Evolutionary conservation across 2,329 filamentous ascomycete species (phyloP), one percentile per base, ranked within the genome.

Genomic region (Aspergillus fischeri): DNA sequence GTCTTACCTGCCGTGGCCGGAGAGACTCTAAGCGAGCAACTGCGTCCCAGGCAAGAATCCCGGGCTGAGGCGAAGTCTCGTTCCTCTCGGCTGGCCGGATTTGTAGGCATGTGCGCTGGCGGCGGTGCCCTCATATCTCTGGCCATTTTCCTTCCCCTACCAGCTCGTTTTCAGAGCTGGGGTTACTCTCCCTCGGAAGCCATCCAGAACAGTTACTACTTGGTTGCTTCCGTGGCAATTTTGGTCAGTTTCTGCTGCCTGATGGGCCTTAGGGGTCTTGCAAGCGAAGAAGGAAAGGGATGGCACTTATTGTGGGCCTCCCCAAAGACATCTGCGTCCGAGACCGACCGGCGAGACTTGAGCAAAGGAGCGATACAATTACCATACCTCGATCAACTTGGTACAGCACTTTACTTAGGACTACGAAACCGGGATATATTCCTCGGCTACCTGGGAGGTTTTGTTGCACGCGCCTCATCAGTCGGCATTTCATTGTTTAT

Each of bases 401-500:
- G 82, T 60, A 78, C 86, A 60, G 82, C 89, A 38, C 71, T 92
- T 65, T 65, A 85, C 6, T 81, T 96, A 10, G 92, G 89, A 14
- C 85, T 91, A 65, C 85, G 80, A 8, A 90, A 95, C 69, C 81
- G 86, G 9, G 84, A 89, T 64, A 96, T 99, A 60, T 87, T 86
- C 20, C 81, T 97, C 0, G 93, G 90, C 28, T 99, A 97, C 68
- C 78, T 97, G 0, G 94, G 93, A 60, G 94, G 94, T 1, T 97
- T 97, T 67, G 93, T 99, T 2, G 93, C 92, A 9, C 86, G 94
- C 55, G 92, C 94, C 7, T 97, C 92, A 0, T 96, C 92, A 0
- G 94, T 99, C 4, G 93, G 90, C 53, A 96, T 99, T 63, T 95
- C 91, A 0, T 83, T 97, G 5, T 99, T 97, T 76, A 89, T 99